Evolutionary conservation across 306 rosid species (phyloP), one percentile per base, ranked within the genome.

Genomic region (Arachis stenosperma): DNA sequence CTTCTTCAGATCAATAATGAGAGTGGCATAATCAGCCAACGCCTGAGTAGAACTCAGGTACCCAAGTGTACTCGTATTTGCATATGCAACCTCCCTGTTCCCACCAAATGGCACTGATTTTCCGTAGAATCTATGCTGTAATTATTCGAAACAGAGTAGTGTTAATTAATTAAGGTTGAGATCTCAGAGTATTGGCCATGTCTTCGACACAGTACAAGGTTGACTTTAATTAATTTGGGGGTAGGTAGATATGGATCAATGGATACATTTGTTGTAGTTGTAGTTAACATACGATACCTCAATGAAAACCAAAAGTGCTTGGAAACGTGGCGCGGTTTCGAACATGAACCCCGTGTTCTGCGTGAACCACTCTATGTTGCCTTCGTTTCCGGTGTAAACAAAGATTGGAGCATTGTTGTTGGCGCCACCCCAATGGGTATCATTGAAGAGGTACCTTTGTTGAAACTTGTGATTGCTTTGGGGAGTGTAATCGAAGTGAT

Each of bases 351-450:
- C 97, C 0, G 97, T 85, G 86, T 94, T 94, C 60, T 89, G 87
- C 2, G 97, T 75, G 62, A 94, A 89, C 96, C 97, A 91, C 52
- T 89, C 95, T 36, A 91, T 86, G 55, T 86, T 70, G 17, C 96
- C 98, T 82, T 93, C 98, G 61, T 93, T 93, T 54, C 98, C 98
- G 0, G 95, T 89, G 95, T 94, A 94, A 50, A 91, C 90, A 48
- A 94, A 91, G 84, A 94, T 91, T 17, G 98, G 96, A 51, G 94
- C 84, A 7, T 86, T 93, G 10, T 44, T 71, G 14, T 79, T 54
- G 69, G 90, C 88, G 46, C 97, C 96, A 9, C 98, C 98, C 98
- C 98, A 93, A 9, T 48, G 62, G 5, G 91, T 79, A 71, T 88
- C 86, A 61, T 91, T 93, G 78, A 91, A 80, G 61, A 93, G 86